Percentiles rank a stretch among this genome's conserved stretches.
phyloP scores from a whole-genome alignment of 2,329 filamentous ascomycete genomes.

The Raffaelea ambrosiae region DNA sequence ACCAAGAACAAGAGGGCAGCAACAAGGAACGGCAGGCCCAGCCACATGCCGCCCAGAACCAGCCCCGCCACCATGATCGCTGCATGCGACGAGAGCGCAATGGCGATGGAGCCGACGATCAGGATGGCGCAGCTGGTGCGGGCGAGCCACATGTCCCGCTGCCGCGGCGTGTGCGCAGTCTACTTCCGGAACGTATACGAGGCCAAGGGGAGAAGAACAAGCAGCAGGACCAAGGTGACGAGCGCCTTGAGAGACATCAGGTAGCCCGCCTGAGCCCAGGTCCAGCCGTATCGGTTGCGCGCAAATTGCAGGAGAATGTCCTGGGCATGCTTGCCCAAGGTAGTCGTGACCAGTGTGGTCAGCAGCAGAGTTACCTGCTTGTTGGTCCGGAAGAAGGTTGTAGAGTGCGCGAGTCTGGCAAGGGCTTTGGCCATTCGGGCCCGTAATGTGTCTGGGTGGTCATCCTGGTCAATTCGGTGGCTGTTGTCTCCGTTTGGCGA shows the following conservation, averaged over 20 bases:
- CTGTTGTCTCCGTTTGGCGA: too few relatives aligned
- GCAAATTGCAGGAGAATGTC: conserved; percentile 3
- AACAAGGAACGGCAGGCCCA: conserved; percentile 2
- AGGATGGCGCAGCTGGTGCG: background rate
- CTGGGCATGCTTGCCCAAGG: conserved; percentile 2
- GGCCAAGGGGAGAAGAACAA: conserved; percentile 1
- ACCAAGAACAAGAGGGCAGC: background rate
- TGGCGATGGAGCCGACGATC: background rate
- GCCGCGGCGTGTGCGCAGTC: too few relatives aligned
- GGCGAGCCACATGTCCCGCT: background rate
- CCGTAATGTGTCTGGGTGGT: too few relatives aligned
- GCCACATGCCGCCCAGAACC: conserved; percentile 1
- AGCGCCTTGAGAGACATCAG: conserved; percentile 2
- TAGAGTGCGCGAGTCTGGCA: background rate
- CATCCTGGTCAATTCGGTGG: too few relatives aligned
- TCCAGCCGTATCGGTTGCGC: conserved; percentile 3
- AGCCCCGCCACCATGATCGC: background rate
- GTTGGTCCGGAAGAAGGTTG: background rate
- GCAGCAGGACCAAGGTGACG: background rate
- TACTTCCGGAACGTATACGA: background rate
- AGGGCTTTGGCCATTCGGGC: too few relatives aligned
- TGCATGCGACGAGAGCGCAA: background rate
- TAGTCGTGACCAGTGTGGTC: conserved; percentile 1
- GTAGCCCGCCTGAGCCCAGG: conserved; percentile 6
- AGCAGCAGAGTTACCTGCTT: conserved; percentile 1